Evolutionary conservation across 169 alveolate genomes (phyloP).

Genomic region (Toxoplasma gondii): DNA sequence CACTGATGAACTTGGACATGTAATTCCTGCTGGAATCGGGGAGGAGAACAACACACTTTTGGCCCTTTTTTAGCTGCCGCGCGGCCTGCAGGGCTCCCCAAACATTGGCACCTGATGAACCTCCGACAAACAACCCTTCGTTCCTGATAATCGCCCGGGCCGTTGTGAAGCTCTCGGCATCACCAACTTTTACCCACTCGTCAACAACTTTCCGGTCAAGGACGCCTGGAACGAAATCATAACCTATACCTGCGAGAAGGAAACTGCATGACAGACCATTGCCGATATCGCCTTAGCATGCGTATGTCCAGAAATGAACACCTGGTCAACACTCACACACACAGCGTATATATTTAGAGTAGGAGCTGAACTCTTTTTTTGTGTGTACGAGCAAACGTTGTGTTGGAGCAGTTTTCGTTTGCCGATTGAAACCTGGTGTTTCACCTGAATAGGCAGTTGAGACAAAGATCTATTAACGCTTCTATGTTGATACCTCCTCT

Average conservation of each 20-base stretch:
- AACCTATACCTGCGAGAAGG: slow-evolving; percentile 90
- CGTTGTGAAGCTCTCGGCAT: slow-evolving; percentile 80
- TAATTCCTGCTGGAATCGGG: slow-evolving; percentile 82
- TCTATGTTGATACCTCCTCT: too few species aligned
- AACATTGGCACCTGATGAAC: slow-evolving; percentile 86
- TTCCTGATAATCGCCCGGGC: slow-evolving; percentile 82
- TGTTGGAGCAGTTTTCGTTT: too few species aligned
- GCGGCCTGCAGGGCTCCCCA: slow-evolving; percentile 83
- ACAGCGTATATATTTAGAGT: too few species aligned
- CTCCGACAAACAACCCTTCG: slow-evolving; percentile 91
- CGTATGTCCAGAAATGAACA: too few species aligned
- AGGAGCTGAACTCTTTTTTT: too few species aligned
- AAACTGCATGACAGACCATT: neutral
- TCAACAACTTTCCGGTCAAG: slow-evolving; percentile 76
- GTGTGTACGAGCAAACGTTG: too few species aligned
- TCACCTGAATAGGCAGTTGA: too few species aligned
- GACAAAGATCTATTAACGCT: too few species aligned
- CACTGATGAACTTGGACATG: slow-evolving; percentile 79
- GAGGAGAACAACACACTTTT: slow-evolving; percentile 65
- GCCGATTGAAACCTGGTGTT: too few species aligned
- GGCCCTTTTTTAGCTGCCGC: slow-evolving; percentile 69
- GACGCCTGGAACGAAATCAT: slow-evolving; percentile 84
- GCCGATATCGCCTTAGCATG: neutral
- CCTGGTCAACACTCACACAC: too few species aligned
- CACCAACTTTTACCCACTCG: slow-evolving; percentile 83